phyloP scores from a whole-genome alignment of 164 flowering plant genomes.

The Litsea cubeba region DNA sequence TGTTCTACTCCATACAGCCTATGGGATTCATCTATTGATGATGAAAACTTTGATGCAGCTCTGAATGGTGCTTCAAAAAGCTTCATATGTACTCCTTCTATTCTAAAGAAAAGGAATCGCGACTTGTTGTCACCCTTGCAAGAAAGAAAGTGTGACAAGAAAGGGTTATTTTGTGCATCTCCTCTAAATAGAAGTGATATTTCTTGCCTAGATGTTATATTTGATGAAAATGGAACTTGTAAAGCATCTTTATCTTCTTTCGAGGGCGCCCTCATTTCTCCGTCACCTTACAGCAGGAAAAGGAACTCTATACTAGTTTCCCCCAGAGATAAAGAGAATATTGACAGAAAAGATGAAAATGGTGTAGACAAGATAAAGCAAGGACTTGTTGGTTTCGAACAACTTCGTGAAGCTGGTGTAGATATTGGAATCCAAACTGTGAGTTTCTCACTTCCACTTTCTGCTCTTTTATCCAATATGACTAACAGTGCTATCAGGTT shows the following conservation, averaged over 20 bases:
- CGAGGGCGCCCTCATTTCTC: constrained; percentile 19
- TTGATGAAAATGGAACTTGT: constrained; percentile 21
- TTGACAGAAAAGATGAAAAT: constrained; percentile 8
- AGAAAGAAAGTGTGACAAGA: constrained; percentile 67
- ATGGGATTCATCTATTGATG: constrained; percentile 81
- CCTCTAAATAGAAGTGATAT: constrained; percentile 35
- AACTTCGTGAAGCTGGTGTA: constrained; percentile 12
- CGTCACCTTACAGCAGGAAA: constrained; percentile 17
- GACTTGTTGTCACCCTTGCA: constrained; percentile 79
- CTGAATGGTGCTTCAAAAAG: constrained; percentile 85
- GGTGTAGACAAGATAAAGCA: constrained; percentile 12
- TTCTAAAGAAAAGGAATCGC: constrained; percentile 79
- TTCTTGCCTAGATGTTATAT: constrained; percentile 25
- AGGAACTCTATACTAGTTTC: constrained; percentile 7
- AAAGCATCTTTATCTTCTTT: constrained; percentile 15
- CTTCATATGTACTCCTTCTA: constrained; percentile 75
- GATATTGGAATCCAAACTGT: constrained; percentile 14
- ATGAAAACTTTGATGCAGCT: constrained; percentile 65
- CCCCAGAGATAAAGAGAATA: constrained; percentile 32
- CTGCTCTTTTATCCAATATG: neutral
- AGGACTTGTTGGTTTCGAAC: constrained; percentile 10
- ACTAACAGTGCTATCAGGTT: neutral
- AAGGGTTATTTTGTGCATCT: constrained; percentile 33
- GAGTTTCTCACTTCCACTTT: neutral
- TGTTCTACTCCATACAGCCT: constrained; percentile 64